Evolutionary conservation across 495 filamentous ascomycete genomes (phyloP).

Genomic region (Choiromyces venosus): DNA sequence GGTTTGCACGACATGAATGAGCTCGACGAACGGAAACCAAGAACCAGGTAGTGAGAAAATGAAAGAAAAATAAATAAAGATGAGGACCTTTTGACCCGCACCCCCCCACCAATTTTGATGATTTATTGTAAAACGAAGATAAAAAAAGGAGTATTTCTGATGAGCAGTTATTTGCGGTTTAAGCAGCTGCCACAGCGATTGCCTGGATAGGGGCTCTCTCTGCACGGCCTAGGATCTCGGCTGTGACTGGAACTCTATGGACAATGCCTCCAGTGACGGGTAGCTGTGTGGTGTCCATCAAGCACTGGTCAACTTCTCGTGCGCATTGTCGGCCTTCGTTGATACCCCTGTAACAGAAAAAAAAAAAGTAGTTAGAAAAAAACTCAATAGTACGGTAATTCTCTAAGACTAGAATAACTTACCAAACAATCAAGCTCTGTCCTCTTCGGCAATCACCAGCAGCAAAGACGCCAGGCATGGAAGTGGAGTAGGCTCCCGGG

Average conservation of each 20-base stretch:
- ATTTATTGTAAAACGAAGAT: neutral
- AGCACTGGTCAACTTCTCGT: slow-evolving; percentile 87
- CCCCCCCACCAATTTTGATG: neutral
- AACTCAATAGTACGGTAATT: neutral
- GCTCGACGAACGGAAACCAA: neutral
- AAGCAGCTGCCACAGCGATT: slow-evolving; percentile 39
- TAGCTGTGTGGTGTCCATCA: slow-evolving; percentile 72
- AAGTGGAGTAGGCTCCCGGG: slow-evolving; percentile 82
- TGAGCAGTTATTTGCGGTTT: neutral
- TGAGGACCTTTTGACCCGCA: neutral
- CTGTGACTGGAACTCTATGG: slow-evolving; percentile 43
- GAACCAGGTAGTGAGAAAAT: too few species aligned
- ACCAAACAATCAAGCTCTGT: slow-evolving; percentile 97
- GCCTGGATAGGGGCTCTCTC: slow-evolving; percentile 39
- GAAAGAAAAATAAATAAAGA: neutral
- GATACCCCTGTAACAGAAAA: slow-evolving; percentile 67
- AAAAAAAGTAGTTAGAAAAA: slow-evolving; percentile 25
- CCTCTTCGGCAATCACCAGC: slow-evolving; percentile 95
- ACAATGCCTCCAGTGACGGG: slow-evolving; percentile 95
- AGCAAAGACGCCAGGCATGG: slow-evolving; percentile 83
- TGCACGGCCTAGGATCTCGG: slow-evolving; percentile 39
- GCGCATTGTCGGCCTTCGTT: slow-evolving; percentile 95
- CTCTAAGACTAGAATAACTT: slow-evolving; percentile 45
- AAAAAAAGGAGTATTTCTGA: neutral
- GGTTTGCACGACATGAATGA: neutral